Evolutionary conservation across 768 basidiomycete genomes (phyloP).

Genomic region (Clitopilus passeckerianus): DNA sequence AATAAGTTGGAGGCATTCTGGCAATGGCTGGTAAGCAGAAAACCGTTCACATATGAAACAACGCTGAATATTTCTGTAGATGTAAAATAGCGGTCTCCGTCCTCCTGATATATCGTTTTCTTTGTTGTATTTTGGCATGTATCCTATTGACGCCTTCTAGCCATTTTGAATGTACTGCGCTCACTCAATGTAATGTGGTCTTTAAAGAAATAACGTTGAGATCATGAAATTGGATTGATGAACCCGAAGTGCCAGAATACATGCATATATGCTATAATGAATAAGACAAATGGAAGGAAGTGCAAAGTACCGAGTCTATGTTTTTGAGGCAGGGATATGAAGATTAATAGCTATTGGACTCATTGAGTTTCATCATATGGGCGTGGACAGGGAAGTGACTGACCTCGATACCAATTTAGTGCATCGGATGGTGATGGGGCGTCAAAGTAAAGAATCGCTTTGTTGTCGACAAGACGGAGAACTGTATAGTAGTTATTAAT

Average conservation of each 20-base stretch:
- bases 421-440: constrained; percentile 81
- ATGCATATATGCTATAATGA: constrained; percentile 2
- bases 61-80: neutral
- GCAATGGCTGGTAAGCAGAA: constrained; percentile 65
- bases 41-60: neutral
- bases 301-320: constrained; percentile 35
- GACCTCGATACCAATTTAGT: constrained; percentile 87
- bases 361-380: constrained; percentile 2
- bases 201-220: constrained; percentile 8
- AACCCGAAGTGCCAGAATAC: neutral
- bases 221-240: constrained; percentile 1
- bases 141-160: neutral
- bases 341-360: constrained; percentile 70
- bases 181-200: neutral
- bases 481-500: constrained; percentile 33
- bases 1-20: constrained; percentile 70
- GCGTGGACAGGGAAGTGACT: neutral
- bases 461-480: constrained; percentile 86
- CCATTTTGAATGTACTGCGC: neutral
- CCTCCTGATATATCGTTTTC: neutral
- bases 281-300: constrained; percentile 8
- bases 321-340: constrained; percentile 80
- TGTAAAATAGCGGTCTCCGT: neutral
- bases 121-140: neutral
- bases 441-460: constrained; percentile 87